Evolutionary conservation across 768 basidiomycete genomes (phyloP), one percentile per base, ranked within the genome.

Genomic region (Pleurotus citrinopileatus): DNA sequence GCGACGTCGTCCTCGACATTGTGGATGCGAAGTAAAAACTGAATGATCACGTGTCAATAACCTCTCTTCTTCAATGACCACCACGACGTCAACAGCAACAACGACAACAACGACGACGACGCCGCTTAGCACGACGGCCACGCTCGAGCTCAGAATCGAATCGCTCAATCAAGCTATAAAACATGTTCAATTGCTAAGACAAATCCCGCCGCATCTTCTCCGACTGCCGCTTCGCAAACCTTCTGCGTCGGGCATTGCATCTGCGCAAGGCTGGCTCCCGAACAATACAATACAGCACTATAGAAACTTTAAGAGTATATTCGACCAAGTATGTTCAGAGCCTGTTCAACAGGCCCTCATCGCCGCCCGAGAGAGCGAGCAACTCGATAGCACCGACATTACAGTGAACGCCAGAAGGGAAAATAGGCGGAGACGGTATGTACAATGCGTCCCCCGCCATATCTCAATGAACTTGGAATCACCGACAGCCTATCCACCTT

Each of bases 301-400:
- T 50, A 67, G 74, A 54, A 70, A 76, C 32, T 53, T 85, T 27
- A 75, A 70, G 44, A 73, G 73, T 7, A 72, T 87, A 46, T 66
- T 68, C n/a, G 79, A 80, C 3, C 61, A 67, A 23, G 57, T 85
- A 3, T 66, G 73, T 22, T 79, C 80, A 3, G 78, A 79, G 43
- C 68, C 70, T 4, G 73, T 83, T 4, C 88, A 90, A 65, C 71
- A 78, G 0, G 87, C 86, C 2, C 67, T 90, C 51, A 67, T 65
- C 32, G 70, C 72, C 3, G 87, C 86, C 19, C 70, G 68, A 42
- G 75, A 78, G 20, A 87, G 87, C 55, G 77, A 83, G 61, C 65
- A 70, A 26, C 64, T 65, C 25, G 87, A 89, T 65, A 66, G 67
- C 13, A 75, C 69, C 17, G 79, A 79, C 37, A 69, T 87, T 42